Base-by-base conservation (phyloP, 371 early-diverging fungal genomes). In the Coemansia sp. region DNA sequence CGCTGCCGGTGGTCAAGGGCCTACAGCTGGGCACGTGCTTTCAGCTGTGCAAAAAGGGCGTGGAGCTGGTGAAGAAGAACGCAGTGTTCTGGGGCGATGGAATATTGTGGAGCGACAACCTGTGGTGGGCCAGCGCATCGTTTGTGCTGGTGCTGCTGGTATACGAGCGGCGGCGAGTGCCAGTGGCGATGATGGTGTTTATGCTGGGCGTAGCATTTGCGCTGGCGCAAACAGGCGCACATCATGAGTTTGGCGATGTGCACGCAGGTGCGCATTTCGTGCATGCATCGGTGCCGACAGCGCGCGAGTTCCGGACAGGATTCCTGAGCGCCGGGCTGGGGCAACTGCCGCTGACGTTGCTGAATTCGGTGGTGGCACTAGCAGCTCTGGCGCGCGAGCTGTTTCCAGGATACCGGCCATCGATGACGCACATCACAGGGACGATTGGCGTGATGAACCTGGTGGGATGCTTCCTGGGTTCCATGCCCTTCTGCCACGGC, bases 21-120 rank as follows among this genome's bases (percentile, higher is more conserved):
- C 88, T 95, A 67, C 95, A 95, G 80, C 80, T 95, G 55, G 95
- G 94, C 32, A 89, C 95, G 4, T 92, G 92, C 36, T 74, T 93
- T 46, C 84, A 86, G 13, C 83, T 95, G 28, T 85, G 88, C 54
- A 85, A 83, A 66, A 91, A 90, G 70, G 94, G 92, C 4, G 83
- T 86, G 9, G 83, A 78, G n/a, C 73, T 90, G 44, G 81, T 87
- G 28, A 80, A 77, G 58, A 61, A 66, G 51, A 66, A 77, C 54
- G 61, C 78, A 6, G 51, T 66, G 56, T 78, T 80, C 56, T 79
- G 85, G 66, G 85, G 84, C 17, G 76, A 71, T 28, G 65, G 75
- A 57, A 64, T 82, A 76, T 70, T 83, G 21, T 94, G 92, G 92
- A 79, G 85, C 28, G 91, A 95, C 79, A 93, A 95, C 73, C 87